Base-by-base conservation (phyloP, 2,329 filamentous ascomycete species). In the Pestalotiopsis fici region DNA sequence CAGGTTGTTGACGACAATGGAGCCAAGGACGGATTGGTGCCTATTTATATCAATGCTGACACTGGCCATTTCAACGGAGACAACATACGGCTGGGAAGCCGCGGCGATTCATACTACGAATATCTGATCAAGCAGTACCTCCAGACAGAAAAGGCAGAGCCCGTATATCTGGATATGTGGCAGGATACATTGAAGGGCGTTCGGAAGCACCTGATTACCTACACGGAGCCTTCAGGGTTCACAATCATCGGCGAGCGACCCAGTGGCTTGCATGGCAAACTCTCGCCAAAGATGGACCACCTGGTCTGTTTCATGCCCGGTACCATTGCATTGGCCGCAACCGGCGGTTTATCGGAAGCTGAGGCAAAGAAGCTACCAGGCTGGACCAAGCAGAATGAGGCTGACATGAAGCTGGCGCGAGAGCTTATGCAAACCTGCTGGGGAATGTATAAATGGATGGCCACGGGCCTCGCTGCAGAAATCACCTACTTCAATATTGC, bases 61-160 rank as follows among this genome's bases (percentile, higher is more conserved):
- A 89, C 84, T 13, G 96, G 96, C 66, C 83, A 89, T 65, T 99
- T 98, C 81, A 87, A 89, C 63, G 94, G 93, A 23, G 81, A 89
- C 23, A 97, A 98, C 76, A 95, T 99, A 74, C 92, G 96, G 21
- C 86, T 98, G 25, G 96, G 96, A 50, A 98, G 94, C 78, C 89
- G 96, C 69, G 96, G 96, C 59, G 96, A 99, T 82, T 98, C 95
- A 60, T 99, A 98, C 82, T 99, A 99, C 81, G 94, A 99, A 81
- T 99, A 99, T 78, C 88, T 99, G 63, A 97, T 98, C 84, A 99
- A 99, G 83, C 96, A 99, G 79, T 98, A 97, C 77, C 86, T 98
- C 23, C 96, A 99, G 80, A 99, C 96, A 13, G 93, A 93, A 66
- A 90, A 92, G 77, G 86, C 95, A 75, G 95, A 99, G 78, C 85